Conservation (phyloP, 1,284 basidiomycete genomes). For the Cutaneotrichosporon sp. region DNA sequence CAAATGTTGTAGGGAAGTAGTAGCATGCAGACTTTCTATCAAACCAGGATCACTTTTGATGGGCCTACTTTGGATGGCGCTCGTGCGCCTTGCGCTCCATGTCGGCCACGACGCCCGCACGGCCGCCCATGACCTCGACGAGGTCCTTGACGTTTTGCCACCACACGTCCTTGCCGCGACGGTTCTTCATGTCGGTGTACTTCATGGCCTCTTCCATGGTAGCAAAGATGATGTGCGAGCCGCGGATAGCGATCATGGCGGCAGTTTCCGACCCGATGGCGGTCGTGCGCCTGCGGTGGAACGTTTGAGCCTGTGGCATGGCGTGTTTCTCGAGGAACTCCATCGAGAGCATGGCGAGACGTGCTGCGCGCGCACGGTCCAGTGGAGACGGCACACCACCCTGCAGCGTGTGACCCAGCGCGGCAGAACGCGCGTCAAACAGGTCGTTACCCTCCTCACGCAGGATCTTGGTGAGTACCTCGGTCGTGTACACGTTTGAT, state of each 20-base stretch:
- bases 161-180: slow-evolving; percentile 75
- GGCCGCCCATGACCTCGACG: slow-evolving; percentile 60
- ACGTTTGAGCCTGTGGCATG: slow-evolving; percentile 39
- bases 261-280: slow-evolving; percentile 54
- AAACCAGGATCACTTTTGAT: too few species aligned
- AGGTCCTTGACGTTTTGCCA: slow-evolving; percentile 69
- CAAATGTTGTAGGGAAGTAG: not conserved
- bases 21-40: too few species aligned
- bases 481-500: slow-evolving; percentile 83
- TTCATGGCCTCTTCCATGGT: slow-evolving; percentile 74
- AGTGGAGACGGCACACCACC: slow-evolving; percentile 90
- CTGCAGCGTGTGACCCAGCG: slow-evolving; percentile 92
- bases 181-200: slow-evolving; percentile 84
- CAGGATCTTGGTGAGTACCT: slow-evolving; percentile 88
- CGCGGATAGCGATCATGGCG: slow-evolving; percentile 85
- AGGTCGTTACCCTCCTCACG: slow-evolving; percentile 83
- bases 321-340: slow-evolving; percentile 84
- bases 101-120: slow-evolving; percentile 33
- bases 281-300: slow-evolving; percentile 12
- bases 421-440: slow-evolving; percentile 92
- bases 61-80: too few species aligned
- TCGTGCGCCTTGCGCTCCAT: slow-evolving; percentile 1
- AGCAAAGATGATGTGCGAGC: slow-evolving; percentile 72
- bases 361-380: slow-evolving; percentile 85
- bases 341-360: slow-evolving; percentile 88